Conservation (phyloP, 208 protist species). For the Wallacemonas collosoma region DNA sequence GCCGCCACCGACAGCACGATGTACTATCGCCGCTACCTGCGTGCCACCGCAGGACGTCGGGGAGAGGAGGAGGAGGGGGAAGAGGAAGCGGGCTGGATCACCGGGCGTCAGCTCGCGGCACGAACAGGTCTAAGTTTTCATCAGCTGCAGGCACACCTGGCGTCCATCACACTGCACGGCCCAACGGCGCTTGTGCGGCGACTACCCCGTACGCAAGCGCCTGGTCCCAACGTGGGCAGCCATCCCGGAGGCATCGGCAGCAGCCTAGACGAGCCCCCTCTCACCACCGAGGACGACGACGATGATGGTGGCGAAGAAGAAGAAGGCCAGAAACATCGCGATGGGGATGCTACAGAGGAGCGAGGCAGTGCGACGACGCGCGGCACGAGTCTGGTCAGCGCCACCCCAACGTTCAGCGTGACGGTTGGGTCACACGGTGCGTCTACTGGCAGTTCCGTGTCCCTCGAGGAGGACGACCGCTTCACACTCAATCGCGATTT, state of each 20-base stretch:
- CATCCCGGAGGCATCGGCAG: not conserved
- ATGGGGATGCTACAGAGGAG: not conserved
- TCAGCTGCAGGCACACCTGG: conserved; percentile 34
- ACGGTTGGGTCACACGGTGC: not conserved
- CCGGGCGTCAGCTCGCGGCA: conserved; percentile 26
- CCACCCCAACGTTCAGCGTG: not conserved
- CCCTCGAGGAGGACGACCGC: conserved; percentile 33
- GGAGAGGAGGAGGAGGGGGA: not conserved
- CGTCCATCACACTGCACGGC: conserved; percentile 28
- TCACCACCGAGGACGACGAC: not conserved
- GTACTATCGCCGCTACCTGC: not conserved
- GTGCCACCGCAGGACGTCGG: not conserved
- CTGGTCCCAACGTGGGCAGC: not conserved
- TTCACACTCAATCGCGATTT: conserved; percentile 62
- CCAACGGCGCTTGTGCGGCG: conserved; percentile 29
- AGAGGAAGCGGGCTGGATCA: conserved; percentile 13
- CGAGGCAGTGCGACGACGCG: not conserved
- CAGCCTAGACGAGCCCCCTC: not conserved
- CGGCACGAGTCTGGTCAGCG: conserved; percentile 9
- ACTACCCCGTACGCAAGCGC: not conserved
- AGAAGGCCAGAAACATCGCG: not conserved
- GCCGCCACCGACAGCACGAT: not conserved
- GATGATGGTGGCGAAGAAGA: not conserved
- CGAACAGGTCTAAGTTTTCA: conserved; percentile 39
- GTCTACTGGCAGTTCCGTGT: not conserved